A percentile compares a stretch with the other conserved stretches of the same genome.
phyloP scores from a whole-genome alignment of 2,329 filamentous ascomycete genomes.

The Nectriaceae sp. region DNA sequence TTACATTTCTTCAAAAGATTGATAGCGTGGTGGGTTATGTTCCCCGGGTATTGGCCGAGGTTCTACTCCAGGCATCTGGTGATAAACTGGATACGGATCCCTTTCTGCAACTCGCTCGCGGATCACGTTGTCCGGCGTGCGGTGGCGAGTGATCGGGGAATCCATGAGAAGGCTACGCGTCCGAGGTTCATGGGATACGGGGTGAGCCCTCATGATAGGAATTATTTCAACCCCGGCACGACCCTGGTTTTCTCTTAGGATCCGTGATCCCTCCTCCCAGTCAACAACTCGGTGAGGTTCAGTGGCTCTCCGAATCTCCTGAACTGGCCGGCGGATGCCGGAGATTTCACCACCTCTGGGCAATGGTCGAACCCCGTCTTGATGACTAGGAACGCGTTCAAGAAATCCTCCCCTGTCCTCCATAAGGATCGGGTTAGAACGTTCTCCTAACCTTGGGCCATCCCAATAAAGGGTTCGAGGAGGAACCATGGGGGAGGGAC shows the following conservation, averaged over 20 bases:
- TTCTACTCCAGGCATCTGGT: conserved; percentile 10
- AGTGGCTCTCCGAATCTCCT: conserved; percentile 10
- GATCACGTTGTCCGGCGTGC: conserved; percentile 3
- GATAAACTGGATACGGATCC: conserved; percentile 10
- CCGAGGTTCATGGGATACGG: conserved; percentile 8
- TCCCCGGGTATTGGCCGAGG: conserved; percentile 15
- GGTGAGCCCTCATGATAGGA: conserved; percentile 14
- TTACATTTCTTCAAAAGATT: conserved; percentile 28
- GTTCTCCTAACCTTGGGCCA: conserved; percentile 31
- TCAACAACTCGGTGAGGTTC: conserved; percentile 20
- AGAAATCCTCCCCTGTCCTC: conserved; percentile 42
- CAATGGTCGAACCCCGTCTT: conserved; percentile 11
- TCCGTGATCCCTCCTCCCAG: conserved; percentile 23
- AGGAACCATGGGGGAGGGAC: conserved; percentile 17
- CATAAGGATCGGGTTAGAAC: conserved; percentile 39
- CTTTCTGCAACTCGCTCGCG: conserved; percentile 8
- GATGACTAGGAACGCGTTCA: conserved; percentile 32
- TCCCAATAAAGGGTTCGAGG: conserved; percentile 34
- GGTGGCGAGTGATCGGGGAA: conserved; percentile 10
- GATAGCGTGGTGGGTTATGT: conserved; percentile 11
- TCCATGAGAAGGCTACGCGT: conserved; percentile 11
- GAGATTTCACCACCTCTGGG: conserved; percentile 13
- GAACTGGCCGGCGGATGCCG: conserved; percentile 14
- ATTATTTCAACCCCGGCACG: conserved; percentile 21
- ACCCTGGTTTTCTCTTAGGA: conserved; percentile 17